Percentiles rank a stretch among this genome's conserved stretches.
Conservation (phyloP, 2,329 filamentous ascomycete genomes). For the Mycosphaerella sp. region DNA sequence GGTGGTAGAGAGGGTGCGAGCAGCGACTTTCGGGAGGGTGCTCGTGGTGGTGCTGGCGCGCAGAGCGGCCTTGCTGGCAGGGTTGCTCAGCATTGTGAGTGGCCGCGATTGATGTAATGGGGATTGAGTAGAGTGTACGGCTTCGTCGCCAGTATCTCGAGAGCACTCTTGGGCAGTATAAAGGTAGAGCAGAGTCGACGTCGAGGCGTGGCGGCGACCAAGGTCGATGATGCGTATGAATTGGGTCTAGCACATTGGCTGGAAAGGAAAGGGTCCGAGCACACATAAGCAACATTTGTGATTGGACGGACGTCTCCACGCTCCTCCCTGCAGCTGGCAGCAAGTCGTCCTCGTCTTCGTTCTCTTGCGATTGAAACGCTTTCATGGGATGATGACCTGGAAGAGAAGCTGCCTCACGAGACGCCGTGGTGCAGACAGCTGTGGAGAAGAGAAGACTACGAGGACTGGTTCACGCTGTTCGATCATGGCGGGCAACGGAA, state of each 20-base stretch:
- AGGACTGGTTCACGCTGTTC: too few relatives aligned
- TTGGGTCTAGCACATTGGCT: neutral
- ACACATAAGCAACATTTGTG: neutral
- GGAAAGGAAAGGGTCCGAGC: neutral
- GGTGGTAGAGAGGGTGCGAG: slow-evolving; percentile 32
- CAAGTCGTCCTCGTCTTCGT: too few relatives aligned
- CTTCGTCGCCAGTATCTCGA: slow-evolving; percentile 25
- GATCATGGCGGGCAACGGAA: too few relatives aligned
- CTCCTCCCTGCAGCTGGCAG: too few relatives aligned
- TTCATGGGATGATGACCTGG: too few relatives aligned
- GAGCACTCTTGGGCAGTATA: neutral
- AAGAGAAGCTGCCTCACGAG: too few relatives aligned
- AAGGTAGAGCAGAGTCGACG: too few relatives aligned
- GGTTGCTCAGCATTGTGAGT: slow-evolving; percentile 30
- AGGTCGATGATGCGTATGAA: neutral
- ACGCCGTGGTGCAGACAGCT: too few relatives aligned
- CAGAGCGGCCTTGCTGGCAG: slow-evolving; percentile 28
- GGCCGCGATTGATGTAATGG: slow-evolving; percentile 4
- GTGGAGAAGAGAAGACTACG: too few relatives aligned
- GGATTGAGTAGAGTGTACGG: slow-evolving; percentile 8
- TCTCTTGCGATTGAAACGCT: too few relatives aligned
- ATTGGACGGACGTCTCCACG: neutral
- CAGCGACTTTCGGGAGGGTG: slow-evolving; percentile 25
- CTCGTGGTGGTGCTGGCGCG: slow-evolving; percentile 26
- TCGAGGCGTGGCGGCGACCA: neutral